A percentile compares a stretch with the other conserved stretches of the same genome.
These are phyloP conservation scores for Nakataea oryzae DNA, from an alignment of 2,329 filamentous ascomycete species.

Conservation along the genomic window DNA sequence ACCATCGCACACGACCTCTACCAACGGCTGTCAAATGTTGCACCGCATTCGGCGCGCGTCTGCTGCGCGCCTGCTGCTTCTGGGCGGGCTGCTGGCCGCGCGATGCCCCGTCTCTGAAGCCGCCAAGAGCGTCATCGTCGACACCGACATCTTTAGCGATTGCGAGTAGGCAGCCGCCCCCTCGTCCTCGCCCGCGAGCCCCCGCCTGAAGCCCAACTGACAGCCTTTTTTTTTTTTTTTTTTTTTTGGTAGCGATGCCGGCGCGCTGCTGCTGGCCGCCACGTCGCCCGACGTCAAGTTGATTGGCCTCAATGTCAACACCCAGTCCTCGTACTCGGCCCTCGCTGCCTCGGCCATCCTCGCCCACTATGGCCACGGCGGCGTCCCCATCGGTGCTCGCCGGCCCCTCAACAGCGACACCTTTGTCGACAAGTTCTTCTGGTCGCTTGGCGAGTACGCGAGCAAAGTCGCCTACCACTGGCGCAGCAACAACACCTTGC, in stretches of 20 bases:
- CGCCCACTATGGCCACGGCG: constrained; percentile 25
- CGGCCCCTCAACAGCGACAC: constrained; percentile 28
- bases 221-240: no score
- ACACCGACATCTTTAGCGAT: constrained; percentile 35
- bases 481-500: constrained; percentile 18
- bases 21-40: not conserved
- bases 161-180: not conserved
- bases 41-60: not conserved
- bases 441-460: constrained; percentile 29
- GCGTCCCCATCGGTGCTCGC: constrained; percentile 25
- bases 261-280: constrained; percentile 28
- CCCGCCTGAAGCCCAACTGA: not conserved
- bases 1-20: not conserved
- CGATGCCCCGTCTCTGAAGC: not conserved
- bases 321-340: constrained; percentile 28
- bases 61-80: not conserved
- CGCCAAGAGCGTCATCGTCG: constrained; percentile 30
- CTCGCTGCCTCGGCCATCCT: constrained; percentile 28
- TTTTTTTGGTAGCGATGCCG: constrained; percentile 32
- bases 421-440: constrained; percentile 30
- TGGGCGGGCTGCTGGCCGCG: not conserved
- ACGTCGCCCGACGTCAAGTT: constrained; percentile 24
- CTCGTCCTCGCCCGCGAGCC: not conserved
- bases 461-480: constrained; percentile 34
- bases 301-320: constrained; percentile 29